Base-by-base conservation (phyloP, 1,139 yeast genomes). In the Diutina ranongensis region DNA sequence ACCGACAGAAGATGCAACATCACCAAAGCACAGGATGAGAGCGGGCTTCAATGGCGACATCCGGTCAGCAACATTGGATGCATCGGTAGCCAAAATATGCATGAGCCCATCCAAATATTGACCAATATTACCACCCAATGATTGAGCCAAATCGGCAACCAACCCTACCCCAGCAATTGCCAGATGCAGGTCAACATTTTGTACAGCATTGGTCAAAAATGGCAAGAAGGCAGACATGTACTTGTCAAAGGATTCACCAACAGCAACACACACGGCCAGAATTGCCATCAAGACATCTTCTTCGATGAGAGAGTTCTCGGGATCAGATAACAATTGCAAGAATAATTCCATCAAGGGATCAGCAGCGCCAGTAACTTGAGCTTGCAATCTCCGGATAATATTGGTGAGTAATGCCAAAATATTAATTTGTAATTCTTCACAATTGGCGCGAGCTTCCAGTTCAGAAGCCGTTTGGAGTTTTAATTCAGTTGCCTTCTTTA, bases 91-190 rank as follows among this genome's bases (percentile, higher is more conserved):
- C 58, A 92, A 73, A 44, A 83, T 80, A 47, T 76, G 76, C 95
- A 92, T 88, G 56, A 89, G 76, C 4, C 82, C 83, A 52, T 80
- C 80, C 54, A 86, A 78, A 62, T 86, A 89, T 46, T 83, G 85
- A 48, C 74, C 72, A 52, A 89, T 78, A 40, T 72, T 74, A 34
- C 72, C 73, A 31, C 95, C 95, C 47, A 94, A 71, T 1, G 97
- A 84, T 58, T 88, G 95, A n/a, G 95, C 78, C 54, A 92, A 82
- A 64, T 92, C 98, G n/a, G 97, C 97, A 49, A 92, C 89, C 49
- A 94, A 74, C 3, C 98, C 97, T 49, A 92, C 87, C 2, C 97
- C 95, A 13, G 95, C 85, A 52, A 75, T 76, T 55, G 95, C 81
- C 20, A 88, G 80, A 40, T 89, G 85, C 8, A 88, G 78, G 45